Evolutionary conservation across 164 flowering plant genomes (phyloP), one percentile per base, ranked within the genome.

Genomic region (Brasenia schreberi): DNA sequence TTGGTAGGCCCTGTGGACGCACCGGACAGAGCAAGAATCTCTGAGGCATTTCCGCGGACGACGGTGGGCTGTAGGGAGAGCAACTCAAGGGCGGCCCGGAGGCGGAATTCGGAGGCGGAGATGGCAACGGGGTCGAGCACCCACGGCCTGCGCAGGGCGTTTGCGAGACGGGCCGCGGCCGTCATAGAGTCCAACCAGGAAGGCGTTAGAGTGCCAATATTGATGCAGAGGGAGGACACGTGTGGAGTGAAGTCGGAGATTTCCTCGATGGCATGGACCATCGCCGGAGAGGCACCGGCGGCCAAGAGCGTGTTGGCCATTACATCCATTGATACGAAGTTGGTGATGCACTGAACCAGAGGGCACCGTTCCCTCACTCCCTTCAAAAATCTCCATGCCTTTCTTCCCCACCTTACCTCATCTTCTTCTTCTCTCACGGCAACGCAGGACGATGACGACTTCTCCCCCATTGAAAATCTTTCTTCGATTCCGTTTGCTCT

Each of bases 121-220:
- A 79, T 91, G 17, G 96, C 98, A 19, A 89, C 96, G 0, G 97
- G 98, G 69, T 94, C 98, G 17, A 94, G 90, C 62, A 94, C 89
- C 98, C 98, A 94, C 0, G 97, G 95, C 73, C 67, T 87, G 0
- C 79, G 77, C 18, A 39, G 18, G 64, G 67, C 63, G 4, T 53
- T 64, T 3, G 88, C 87, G 0, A 78, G 39, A 33, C 39, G 39
- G 3, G 39, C 39, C 39, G 39, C 39, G 39, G 39, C 39, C 4
- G 39, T 33, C 39, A 23, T 23, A 33, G 39, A 33, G 39, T 33
- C 39, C 39, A 33, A 33, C 39, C 4, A 33, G 39, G 39, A 33
- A 33, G 39, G 39, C 39, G 39, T 33, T 33, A 33, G 39, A 0
- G 39, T 33, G 4, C 39, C 39, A 4, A 33, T 33, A 4, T 33